phyloP scores from a whole-genome alignment of 768 basidiomycete genomes.

The Naganishia onofrii region DNA sequence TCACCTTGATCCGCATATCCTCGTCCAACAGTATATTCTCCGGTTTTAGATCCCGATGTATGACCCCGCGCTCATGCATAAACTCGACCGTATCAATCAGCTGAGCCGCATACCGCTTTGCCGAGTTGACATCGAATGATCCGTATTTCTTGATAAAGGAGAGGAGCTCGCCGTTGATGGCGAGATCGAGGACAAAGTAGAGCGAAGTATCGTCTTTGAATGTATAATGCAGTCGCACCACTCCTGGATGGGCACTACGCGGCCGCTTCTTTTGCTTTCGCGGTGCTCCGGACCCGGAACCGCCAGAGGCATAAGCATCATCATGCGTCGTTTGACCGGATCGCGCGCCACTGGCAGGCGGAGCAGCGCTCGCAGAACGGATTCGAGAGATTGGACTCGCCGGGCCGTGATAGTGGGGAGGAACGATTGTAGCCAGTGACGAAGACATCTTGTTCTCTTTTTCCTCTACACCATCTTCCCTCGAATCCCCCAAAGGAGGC shows the following conservation, averaged over 20 bases:
- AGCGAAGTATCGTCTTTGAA: conserved; percentile 49
- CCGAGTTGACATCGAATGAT: conserved; percentile 75
- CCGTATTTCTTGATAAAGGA: conserved; percentile 60
- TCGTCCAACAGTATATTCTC: conserved; percentile 75
- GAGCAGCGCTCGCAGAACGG: neutral
- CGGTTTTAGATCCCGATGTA: conserved; percentile 67
- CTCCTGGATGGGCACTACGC: conserved; percentile 42
- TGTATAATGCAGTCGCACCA: conserved; percentile 47
- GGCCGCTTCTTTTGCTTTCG: conserved; percentile 20
- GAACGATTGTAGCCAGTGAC: conserved; percentile 10
- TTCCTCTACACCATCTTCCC: neutral
- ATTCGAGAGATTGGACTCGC: neutral
- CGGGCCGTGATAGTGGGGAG: neutral
- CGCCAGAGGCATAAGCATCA: neutral
- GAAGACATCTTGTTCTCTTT: neutral
- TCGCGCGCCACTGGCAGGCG: neutral
- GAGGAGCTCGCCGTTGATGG: conserved; percentile 55
- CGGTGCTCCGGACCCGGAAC: neutral
- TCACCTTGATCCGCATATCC: conserved; percentile 83
- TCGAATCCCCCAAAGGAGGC: neutral
- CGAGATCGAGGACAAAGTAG: conserved; percentile 56
- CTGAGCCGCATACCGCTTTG: conserved; percentile 83
- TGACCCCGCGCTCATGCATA: conserved; percentile 85
- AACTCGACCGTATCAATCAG: conserved; percentile 81
- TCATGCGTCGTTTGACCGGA: neutral